phyloP scores from a whole-genome alignment of 306 rosid genomes.

The Vigna unguiculata region DNA sequence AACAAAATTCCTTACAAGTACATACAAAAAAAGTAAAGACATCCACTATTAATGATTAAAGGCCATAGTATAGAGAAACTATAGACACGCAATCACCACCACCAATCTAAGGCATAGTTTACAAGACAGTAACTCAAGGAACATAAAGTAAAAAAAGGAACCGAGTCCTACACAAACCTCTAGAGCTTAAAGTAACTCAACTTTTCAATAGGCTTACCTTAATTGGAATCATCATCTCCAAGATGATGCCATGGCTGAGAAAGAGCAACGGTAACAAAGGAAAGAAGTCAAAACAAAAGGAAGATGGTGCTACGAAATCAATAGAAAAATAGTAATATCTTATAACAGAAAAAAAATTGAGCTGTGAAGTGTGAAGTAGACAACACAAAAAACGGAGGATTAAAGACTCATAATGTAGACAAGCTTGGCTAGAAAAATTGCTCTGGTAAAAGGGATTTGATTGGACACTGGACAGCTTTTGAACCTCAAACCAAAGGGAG shows the following conservation, averaged over 20 bases:
- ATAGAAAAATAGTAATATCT: not conserved
- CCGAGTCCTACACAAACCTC: not conserved
- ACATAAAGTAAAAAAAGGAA: not conserved
- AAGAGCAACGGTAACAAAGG: slow-evolving; percentile 4
- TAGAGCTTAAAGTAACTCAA: not conserved
- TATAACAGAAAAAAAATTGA: not conserved
- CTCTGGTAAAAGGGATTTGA: not conserved
- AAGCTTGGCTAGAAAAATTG: not conserved
- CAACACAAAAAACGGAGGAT: not conserved
- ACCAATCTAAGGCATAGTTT: slow-evolving; percentile 9
- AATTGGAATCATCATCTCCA: slow-evolving; percentile 16
- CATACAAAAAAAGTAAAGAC: not conserved
- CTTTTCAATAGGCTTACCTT: slow-evolving; percentile 1
- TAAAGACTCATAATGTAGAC: not conserved
- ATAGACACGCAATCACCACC: slow-evolving; percentile 15
- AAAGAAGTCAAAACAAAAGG: not conserved
- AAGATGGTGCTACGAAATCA: not conserved
- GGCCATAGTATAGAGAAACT: not conserved
- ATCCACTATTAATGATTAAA: slow-evolving; percentile 8
- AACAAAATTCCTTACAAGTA: not conserved
- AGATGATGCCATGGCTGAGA: slow-evolving; percentile 20
- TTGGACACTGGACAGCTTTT: not conserved
- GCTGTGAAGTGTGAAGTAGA: not conserved
- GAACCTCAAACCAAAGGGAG: slow-evolving; percentile 11
- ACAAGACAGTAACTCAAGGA: slow-evolving; percentile 10